Evolutionary conservation across 768 basidiomycete species (phyloP), one percentile per base, ranked within the genome.

Genomic region (Pleurotus tuber-regium): DNA sequence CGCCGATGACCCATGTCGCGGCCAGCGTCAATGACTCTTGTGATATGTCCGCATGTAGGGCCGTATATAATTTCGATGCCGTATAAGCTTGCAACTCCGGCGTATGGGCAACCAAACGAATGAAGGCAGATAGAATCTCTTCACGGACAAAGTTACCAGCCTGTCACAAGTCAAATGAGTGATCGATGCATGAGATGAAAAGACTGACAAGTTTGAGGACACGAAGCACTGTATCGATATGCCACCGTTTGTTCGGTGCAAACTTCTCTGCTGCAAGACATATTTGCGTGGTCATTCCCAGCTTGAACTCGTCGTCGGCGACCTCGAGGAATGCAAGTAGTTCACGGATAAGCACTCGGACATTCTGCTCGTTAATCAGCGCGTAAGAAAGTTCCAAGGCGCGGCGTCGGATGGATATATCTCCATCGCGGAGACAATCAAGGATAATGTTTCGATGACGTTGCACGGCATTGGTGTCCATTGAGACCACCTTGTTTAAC

Each of bases 361-460:
- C 91, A 62, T 97, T 98, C 57, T 82, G 77, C 61, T 98, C 96
- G 63, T 97, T 96, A 66, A 98, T 92, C 49, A 99, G 82, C 0
- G 96, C 95, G 66, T 98, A 99, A 9, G 94, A 97, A 2, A 99
- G 79, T 67, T 98, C 97, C 26, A 99, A 82, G 1, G 97, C 97
- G 51, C 97, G 87, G 38, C 97, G 86, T 28, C 97, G 86, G 64
- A 99, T 99, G 8, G 97, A 99, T 51, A 99, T 98, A 60, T 98
- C 97, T 8, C 96, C 97, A 59, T 99, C 97, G n/a, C 96, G 87
- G 31, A 99, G 74, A 73, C 97, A 99, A 66, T 98, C 96, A n/a
- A 99, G 84, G 57, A 99, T 98, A 59, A 92, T 98, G 67, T 96
- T 94, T 21, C 94, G 89, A 67, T 99, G 97, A 19, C 97, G 86